These are phyloP conservation scores for Phytopythium litorale DNA, from an alignment of 352 stramenopile genomes.

Conservation along the genomic window DNA sequence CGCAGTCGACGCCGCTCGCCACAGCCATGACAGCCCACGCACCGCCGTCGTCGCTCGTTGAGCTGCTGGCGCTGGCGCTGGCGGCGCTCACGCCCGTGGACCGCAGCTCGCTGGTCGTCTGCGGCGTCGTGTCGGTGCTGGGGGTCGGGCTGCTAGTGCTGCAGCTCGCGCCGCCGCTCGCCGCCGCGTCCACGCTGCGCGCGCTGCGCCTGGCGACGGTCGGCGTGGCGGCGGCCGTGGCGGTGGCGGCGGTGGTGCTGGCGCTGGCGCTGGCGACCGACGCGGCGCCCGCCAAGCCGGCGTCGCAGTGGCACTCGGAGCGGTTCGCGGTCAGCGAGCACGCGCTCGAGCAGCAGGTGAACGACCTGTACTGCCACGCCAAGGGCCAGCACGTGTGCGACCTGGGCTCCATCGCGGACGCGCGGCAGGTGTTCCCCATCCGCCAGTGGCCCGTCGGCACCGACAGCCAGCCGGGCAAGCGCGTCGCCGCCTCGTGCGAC, in stretches of 20 bases:
- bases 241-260: constrained; percentile 11
- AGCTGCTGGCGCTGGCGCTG: constrained; percentile 18
- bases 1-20: not conserved
- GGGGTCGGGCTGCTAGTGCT: constrained; percentile 21
- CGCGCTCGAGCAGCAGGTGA: constrained; percentile 30
- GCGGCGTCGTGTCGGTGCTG: constrained; percentile 10
- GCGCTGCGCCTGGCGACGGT: constrained; percentile 11
- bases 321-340: constrained; percentile 20
- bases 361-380: constrained; percentile 46
- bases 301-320: constrained; percentile 23
- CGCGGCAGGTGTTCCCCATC: constrained; percentile 34
- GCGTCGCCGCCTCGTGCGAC: constrained; percentile 30
- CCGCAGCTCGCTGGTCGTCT: constrained; percentile 19
- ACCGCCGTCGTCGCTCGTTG: constrained; percentile 2
- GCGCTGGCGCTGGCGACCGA: constrained; percentile 16
- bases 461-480: constrained; percentile 23
- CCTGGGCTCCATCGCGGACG: constrained; percentile 32
- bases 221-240: constrained; percentile 8
- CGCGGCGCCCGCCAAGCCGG: constrained; percentile 11
- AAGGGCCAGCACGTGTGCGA: constrained; percentile 39
- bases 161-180: constrained; percentile 18
- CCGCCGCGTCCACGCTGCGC: constrained; percentile 2
- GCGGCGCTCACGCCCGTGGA: constrained; percentile 25
- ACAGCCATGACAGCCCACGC: not conserved
- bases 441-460: constrained; percentile 34